Base-by-base conservation (phyloP, 768 basidiomycete species). In the Suillus brevipes region DNA sequence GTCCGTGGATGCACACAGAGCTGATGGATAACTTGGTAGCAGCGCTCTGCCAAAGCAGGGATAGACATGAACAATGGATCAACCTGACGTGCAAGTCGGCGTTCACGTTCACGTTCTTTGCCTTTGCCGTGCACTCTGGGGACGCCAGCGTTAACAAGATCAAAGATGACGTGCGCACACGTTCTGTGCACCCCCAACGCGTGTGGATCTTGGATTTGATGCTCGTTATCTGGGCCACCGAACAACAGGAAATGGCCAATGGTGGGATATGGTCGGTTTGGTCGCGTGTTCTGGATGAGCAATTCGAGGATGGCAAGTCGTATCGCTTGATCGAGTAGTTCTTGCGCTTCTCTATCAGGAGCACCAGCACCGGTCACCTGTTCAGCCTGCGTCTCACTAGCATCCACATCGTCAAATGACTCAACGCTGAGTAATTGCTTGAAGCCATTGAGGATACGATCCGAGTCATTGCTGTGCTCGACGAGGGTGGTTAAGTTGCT, bases 171-270 rank as follows among this genome's bases (percentile, higher is more conserved):
- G 71, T 97, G 95, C 5, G 94, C 83, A 64, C 89, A 91, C 8
- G 92, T 90, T 52, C 82, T 80, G 31, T 82, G 84, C 3, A 88
- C 85, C 42, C 88, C 88, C 2, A 91, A 81, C 7, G 91, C 91
- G 70, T 87, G 86, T 2, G 92, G 92, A 72, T 93, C 91, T 69
- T 92, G 88, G 37, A 94, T 88, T 63, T 85, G 85, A 63, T 89
- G 81, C 36, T 89, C 86, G 9, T 79, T 78, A n/a, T 81, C 81
- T 2, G 82, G 74, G 4, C 83, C 80, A 25, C 92, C 91, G 70
- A 96, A 92, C 25, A 97, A 83, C 13, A 98, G 79, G 78, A 93
- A 92, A 76, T 97, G 95, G 0, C 91, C 91, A 23, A 97, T 72
- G 70, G 95, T 97, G 7, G 95, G 95, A 68, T 87, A 92, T 0